A percentile compares a stretch with the other conserved stretches of the same genome.
Conservation (phyloP, 306 rosid species). For the Canavalia ensiformis region DNA sequence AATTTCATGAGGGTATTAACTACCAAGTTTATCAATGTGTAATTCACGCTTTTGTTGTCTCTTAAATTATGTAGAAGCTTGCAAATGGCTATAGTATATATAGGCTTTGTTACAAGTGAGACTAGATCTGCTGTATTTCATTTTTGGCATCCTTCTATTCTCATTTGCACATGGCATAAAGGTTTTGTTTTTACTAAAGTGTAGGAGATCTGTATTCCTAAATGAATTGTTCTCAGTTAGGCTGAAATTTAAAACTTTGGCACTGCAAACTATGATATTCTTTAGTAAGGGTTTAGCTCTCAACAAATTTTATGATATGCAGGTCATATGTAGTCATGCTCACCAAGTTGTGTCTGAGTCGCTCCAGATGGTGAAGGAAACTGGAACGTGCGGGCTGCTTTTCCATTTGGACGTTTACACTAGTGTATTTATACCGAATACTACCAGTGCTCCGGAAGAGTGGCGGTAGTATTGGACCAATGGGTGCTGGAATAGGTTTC, state of each 20-base stretch:
- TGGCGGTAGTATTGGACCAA: constrained; percentile 69
- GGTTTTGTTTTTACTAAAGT: neutral
- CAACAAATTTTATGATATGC: constrained; percentile 51
- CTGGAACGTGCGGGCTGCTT: constrained; percentile 72
- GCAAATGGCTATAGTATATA: neutral
- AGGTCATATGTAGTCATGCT: constrained; percentile 92
- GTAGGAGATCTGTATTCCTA: neutral
- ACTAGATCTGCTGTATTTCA: neutral
- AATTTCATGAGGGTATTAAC: neutral
- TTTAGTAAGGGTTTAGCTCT: constrained; percentile 10
- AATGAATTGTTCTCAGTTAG: constrained; percentile 20
- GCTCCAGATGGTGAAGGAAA: constrained; percentile 78
- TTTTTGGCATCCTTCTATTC: neutral
- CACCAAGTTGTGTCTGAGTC: constrained; percentile 83
- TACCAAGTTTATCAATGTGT: neutral
- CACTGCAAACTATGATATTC: neutral
- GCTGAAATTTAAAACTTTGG: constrained; percentile 24
- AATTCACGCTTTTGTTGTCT: neutral
- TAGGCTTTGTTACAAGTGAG: neutral
- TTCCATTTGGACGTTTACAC: constrained; percentile 66
- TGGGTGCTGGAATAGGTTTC: constrained; percentile 83
- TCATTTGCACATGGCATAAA: neutral
- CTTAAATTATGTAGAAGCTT: neutral
- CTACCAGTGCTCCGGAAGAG: constrained; percentile 70
- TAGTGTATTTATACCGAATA: constrained; percentile 69